A percentile compares a stretch with the other conserved stretches of the same genome.
Evolutionary conservation across 306 rosid species (phyloP).

Genomic region (Pterocarpus macrocarpus): DNA sequence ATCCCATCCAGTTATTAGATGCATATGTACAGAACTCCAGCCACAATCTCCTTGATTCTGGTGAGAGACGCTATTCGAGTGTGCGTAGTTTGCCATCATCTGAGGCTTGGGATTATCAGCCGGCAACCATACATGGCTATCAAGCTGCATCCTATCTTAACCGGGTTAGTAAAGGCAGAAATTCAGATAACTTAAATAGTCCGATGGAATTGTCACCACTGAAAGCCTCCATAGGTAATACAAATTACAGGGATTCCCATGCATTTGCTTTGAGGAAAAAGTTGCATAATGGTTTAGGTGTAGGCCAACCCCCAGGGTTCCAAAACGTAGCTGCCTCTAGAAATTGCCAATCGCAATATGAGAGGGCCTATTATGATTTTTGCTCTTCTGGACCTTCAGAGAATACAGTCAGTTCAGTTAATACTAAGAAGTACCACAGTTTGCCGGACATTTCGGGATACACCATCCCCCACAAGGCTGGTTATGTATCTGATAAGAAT

Average conservation of each 20-base stretch:
- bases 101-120: constrained; percentile 79
- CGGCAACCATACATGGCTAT: constrained; percentile 84
- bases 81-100: constrained; percentile 72
- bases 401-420: constrained; percentile 57
- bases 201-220: constrained; percentile 58
- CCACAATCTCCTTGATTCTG: constrained; percentile 53
- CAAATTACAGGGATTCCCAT: constrained; percentile 67
- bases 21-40: constrained; percentile 63
- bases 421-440: constrained; percentile 88
- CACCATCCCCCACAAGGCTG: constrained; percentile 62
- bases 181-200: constrained; percentile 61
- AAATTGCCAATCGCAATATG: constrained; percentile 66
- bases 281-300: constrained; percentile 71
- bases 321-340: constrained; percentile 60
- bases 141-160: constrained; percentile 73
- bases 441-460: constrained; percentile 79
- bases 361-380: constrained; percentile 62
- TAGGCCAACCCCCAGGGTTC: constrained; percentile 68
- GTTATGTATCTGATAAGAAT: constrained; percentile 59
- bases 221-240: constrained; percentile 61
- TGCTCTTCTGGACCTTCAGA: constrained; percentile 61
- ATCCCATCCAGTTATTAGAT: constrained; percentile 61
- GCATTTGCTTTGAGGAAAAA: constrained; percentile 71
- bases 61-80: constrained; percentile 78
- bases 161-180: constrained; percentile 61